Conservation (phyloP, 805 yeast genomes). For the Metschnikowia continentalis region DNA sequence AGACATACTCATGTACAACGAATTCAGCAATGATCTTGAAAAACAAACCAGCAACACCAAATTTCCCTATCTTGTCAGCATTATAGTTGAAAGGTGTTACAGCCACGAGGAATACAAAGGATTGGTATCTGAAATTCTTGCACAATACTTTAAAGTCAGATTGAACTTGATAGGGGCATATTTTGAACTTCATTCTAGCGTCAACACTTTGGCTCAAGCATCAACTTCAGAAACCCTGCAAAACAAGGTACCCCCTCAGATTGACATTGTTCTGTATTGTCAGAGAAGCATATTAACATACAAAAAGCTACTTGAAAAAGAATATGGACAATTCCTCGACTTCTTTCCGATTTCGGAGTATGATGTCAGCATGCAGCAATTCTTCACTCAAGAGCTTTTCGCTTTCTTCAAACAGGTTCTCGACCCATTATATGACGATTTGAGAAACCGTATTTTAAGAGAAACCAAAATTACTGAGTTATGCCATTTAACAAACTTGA, state of each 20-base stretch:
- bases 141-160: constrained; percentile 60
- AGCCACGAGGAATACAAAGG: constrained; percentile 58
- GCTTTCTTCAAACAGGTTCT: constrained; percentile 60
- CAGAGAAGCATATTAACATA: constrained; percentile 61
- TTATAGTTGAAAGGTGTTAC: constrained; percentile 16
- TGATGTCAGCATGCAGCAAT: constrained; percentile 11
- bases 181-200: constrained; percentile 18
- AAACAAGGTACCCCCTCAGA: constrained; percentile 15
- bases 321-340: constrained; percentile 51
- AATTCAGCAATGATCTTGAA: constrained; percentile 14
- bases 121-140: constrained; percentile 59
- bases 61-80: constrained; percentile 11
- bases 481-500: constrained; percentile 69
- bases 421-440: constrained; percentile 72
- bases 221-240: constrained; percentile 1
- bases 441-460: constrained; percentile 63
- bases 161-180: constrained; percentile 42
- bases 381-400: constrained; percentile 34
- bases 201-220: not conserved
- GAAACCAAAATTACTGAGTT: constrained; percentile 65
- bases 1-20: constrained; percentile 18
- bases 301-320: constrained; percentile 57
- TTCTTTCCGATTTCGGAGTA: constrained; percentile 37
- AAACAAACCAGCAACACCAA: constrained; percentile 14
- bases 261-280: constrained; percentile 47